Percentiles rank a stretch among this genome's conserved stretches.
Conservation (phyloP, 106 monocot genomes). For the Dendrobium officinale region DNA sequence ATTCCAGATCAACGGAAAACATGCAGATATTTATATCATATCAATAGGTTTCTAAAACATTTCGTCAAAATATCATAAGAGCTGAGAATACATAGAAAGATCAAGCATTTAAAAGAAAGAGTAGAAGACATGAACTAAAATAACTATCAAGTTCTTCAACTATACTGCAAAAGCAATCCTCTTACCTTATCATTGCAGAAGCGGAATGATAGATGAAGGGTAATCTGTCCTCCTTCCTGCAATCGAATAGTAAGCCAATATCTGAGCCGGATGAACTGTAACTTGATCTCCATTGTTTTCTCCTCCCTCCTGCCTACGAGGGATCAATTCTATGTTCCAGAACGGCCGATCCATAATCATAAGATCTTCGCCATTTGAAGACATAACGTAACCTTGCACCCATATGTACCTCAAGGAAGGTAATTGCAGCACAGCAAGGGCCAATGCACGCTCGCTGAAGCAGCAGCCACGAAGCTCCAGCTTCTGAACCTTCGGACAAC, state of each 20-base stretch:
- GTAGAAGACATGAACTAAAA: neutral
- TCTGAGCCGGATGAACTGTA: slow-evolving; percentile 46
- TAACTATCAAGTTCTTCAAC: slow-evolving; percentile 85
- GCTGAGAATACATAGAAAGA: no score
- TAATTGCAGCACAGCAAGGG: slow-evolving; percentile 44
- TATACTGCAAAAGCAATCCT: slow-evolving; percentile 40
- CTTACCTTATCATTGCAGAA: slow-evolving; percentile 20
- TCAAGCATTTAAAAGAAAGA: no score
- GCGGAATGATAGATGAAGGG: slow-evolving; percentile 50
- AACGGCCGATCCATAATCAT: slow-evolving; percentile 60
- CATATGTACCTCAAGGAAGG: slow-evolving; percentile 65
- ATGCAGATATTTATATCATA: no score
- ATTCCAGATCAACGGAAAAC: no score
- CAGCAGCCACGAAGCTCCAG: slow-evolving; percentile 75
- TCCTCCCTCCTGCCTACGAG: slow-evolving; percentile 24
- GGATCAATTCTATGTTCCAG: slow-evolving; percentile 92
- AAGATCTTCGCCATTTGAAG: slow-evolving; percentile 44
- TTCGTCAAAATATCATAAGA: no score
- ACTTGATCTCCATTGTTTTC: slow-evolving; percentile 14
- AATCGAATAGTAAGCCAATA: slow-evolving; percentile 89
- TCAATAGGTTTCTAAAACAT: no score
- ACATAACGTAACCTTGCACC: slow-evolving; percentile 79
- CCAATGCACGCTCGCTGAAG: slow-evolving; percentile 79
- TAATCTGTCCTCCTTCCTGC: slow-evolving; percentile 62
- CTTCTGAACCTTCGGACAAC: slow-evolving; percentile 63